These are phyloP conservation scores for Aspergillus pseudoterreus DNA, from an alignment of 2,329 filamentous ascomycete genomes.

Conservation along the genomic window DNA sequence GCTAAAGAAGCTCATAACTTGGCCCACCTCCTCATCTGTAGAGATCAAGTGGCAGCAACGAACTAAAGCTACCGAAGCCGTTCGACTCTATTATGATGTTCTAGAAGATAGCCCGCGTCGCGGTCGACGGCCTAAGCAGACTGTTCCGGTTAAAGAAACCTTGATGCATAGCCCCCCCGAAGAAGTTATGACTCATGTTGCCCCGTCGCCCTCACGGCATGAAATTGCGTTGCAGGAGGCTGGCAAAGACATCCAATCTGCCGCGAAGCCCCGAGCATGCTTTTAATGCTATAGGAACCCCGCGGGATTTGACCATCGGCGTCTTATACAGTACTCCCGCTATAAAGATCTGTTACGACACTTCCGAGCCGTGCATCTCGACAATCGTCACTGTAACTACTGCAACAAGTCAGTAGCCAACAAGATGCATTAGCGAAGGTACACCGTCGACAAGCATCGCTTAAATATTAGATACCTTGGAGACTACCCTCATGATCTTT, in stretches of 20 bases:
- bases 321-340: conserved; percentile 2
- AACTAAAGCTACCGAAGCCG: conserved; percentile 9
- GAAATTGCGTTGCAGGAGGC: conserved; percentile 3
- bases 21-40: conserved; percentile 17
- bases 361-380: conserved; percentile 4
- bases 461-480: conserved; percentile 3
- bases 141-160: not conserved
- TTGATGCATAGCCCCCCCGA: not conserved
- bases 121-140: not conserved
- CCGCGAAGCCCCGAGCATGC: conserved; percentile 2
- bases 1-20: conserved; percentile 20
- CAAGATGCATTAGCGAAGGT: conserved; percentile 4
- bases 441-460: conserved; percentile 3
- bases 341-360: not conserved
- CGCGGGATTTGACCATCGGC: conserved; percentile 1
- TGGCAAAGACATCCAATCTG: conserved; percentile 2
- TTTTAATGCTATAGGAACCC: conserved; percentile 3
- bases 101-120: not conserved
- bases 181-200: not conserved
- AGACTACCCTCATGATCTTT: not conserved
- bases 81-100: not conserved
- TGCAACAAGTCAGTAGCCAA: conserved; percentile 3
- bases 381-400: conserved; percentile 4
- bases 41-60: conserved; percentile 18
- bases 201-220: not conserved